A percentile compares a stretch with the other conserved stretches of the same genome.
Conservation (phyloP, 305 asterid species). For the Fraxinus baroniana region DNA sequence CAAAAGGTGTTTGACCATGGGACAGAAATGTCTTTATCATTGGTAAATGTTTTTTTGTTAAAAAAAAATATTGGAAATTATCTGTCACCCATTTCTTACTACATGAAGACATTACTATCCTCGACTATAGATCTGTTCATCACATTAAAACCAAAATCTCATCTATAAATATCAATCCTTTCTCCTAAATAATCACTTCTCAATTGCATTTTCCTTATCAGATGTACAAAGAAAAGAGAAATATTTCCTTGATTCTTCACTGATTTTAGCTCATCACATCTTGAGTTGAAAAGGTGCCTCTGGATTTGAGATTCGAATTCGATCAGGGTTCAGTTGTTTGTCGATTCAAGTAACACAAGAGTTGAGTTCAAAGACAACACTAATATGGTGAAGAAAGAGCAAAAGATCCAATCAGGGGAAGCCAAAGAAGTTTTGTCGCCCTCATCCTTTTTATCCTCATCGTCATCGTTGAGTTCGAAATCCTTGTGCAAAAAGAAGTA, state of each 20-base stretch:
- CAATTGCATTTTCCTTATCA: constrained; percentile 15
- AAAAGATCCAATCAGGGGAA: constrained; percentile 10
- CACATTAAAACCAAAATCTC: background rate
- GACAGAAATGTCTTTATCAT: constrained; percentile 19
- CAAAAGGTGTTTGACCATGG: background rate
- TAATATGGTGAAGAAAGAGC: constrained; percentile 31
- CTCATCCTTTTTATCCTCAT: background rate
- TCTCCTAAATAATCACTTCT: constrained; percentile 15
- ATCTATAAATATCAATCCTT: constrained; percentile 25
- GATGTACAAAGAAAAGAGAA: background rate
- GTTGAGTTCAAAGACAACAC: background rate
- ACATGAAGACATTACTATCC: constrained; percentile 23
- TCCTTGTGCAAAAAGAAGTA: constrained; percentile 30
- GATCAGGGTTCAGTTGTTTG: background rate
- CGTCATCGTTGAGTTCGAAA: background rate
- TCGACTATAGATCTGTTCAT: constrained; percentile 27
- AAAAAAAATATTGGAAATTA: constrained; percentile 29
- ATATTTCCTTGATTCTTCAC: background rate
- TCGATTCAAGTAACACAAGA: background rate
- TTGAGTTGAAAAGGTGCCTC: background rate
- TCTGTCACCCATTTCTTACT: constrained; percentile 46
- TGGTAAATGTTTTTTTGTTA: background rate
- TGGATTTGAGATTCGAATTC: background rate
- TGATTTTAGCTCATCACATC: background rate
- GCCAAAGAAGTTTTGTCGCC: background rate